Evolutionary conservation across 208 protist species (phyloP).

Genomic region (Trypanosoma mega): DNA sequence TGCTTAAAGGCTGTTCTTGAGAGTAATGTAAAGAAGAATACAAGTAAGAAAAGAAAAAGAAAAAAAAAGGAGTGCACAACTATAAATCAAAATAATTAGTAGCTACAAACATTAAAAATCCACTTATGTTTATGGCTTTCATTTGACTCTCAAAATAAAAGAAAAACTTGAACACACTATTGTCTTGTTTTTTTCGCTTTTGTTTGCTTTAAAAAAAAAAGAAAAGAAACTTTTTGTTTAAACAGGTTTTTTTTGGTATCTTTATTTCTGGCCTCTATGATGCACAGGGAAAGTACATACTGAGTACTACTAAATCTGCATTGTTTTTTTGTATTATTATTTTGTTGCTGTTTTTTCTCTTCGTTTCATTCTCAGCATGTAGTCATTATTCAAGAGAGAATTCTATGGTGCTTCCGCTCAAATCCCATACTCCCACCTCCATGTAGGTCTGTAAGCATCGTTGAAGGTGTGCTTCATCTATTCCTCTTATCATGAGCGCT

Average conservation of each 20-base stretch:
- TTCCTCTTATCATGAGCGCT: constrained; percentile 78
- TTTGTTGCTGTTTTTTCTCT: too few relatives aligned
- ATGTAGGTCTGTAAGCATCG: constrained; percentile 77
- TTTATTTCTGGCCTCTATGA: too few relatives aligned
- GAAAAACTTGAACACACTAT: constrained; percentile 4
- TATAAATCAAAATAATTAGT: constrained; percentile 11
- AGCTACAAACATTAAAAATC: too few relatives aligned
- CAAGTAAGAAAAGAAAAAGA: not conserved
- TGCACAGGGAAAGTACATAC: too few relatives aligned
- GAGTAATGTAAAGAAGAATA: constrained; percentile 6
- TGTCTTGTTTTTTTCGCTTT: not conserved
- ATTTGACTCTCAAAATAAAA: constrained; percentile 1
- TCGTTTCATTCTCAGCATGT: too few relatives aligned
- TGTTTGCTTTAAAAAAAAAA: constrained; percentile 24
- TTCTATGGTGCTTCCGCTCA: constrained; percentile 64
- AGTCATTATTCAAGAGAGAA: constrained; percentile 68
- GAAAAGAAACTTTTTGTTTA: too few relatives aligned
- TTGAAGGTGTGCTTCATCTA: constrained; percentile 76
- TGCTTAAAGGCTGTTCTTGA: not conserved
- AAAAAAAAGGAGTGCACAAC: constrained; percentile 15
- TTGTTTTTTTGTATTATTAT: too few relatives aligned
- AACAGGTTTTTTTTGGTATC: too few relatives aligned
- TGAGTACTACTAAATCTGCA: too few relatives aligned
- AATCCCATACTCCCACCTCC: constrained; percentile 77
- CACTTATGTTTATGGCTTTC: too few relatives aligned